phyloP scores from a whole-genome alignment of 768 basidiomycete species.

The Roridomyces roridus region DNA sequence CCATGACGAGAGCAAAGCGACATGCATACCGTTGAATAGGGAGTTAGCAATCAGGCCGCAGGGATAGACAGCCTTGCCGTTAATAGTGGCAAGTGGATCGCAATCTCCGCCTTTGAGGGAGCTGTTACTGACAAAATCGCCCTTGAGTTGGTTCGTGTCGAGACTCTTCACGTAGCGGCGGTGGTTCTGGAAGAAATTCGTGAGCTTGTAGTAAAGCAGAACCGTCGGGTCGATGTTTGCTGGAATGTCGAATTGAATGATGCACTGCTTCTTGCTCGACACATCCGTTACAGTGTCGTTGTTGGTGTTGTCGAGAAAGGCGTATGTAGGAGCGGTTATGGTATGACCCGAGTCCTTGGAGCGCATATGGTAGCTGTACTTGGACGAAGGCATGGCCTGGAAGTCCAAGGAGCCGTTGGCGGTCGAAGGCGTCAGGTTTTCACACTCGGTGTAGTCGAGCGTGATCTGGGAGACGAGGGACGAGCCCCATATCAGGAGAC shows the following conservation, averaged over 20 bases:
- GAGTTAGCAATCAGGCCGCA: conserved; percentile 99
- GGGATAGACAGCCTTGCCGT: conserved; percentile 78
- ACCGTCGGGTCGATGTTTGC: conserved; percentile 76
- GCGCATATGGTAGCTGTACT: conserved; percentile 71
- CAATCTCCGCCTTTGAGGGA: conserved; percentile 79
- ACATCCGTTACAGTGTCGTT: conserved; percentile 50
- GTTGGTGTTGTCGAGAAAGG: conserved; percentile 67
- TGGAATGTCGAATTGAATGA: conserved; percentile 84
- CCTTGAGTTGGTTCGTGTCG: conserved; percentile 84
- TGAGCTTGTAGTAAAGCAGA: conserved; percentile 95
- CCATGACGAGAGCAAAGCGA: too few relatives aligned
- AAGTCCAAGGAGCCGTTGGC: conserved; percentile 46
- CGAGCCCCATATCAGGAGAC: conserved; percentile 89
- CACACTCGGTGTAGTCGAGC: conserved; percentile 94
- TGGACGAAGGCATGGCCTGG: conserved; percentile 64
- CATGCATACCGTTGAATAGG: conserved; percentile 84
- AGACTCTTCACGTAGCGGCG: conserved; percentile 95
- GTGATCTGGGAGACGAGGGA: conserved; percentile 89
- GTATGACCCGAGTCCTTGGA: conserved; percentile 59
- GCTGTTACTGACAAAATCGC: conserved; percentile 56
- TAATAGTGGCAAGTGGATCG: conserved; percentile 76
- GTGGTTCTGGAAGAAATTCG: conserved; percentile 98
- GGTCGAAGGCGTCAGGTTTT: conserved; percentile 58
- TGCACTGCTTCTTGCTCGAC: conserved; percentile 62
- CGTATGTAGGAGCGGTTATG: conserved; percentile 68